Evolutionary conservation across 2,329 filamentous ascomycete genomes (phyloP).

Genomic region (Lasiodiplodia hormozganensis): DNA sequence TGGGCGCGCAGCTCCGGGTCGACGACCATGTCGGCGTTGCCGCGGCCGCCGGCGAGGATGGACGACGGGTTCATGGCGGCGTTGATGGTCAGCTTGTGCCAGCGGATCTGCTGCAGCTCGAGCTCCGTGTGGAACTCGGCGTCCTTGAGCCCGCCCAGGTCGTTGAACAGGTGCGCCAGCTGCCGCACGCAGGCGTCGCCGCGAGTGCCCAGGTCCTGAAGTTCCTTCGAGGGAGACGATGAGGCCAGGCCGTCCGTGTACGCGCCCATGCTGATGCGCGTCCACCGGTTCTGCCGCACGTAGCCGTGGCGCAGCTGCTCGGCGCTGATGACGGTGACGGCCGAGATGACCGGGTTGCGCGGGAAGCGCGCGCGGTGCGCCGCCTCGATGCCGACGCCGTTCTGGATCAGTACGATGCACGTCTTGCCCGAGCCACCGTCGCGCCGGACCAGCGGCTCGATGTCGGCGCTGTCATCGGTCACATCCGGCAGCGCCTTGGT

Average conservation of each 20-base stretch:
- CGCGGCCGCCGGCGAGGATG: conserved; percentile 61
- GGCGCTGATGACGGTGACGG: conserved; percentile 61
- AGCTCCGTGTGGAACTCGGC: conserved; percentile 69
- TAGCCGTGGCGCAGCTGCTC: conserved; percentile 65
- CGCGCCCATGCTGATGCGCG: conserved; percentile 72
- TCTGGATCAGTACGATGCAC: conserved; percentile 66
- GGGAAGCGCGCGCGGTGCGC: conserved; percentile 60
- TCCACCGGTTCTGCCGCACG: conserved; percentile 76
- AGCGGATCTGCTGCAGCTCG: conserved; percentile 69
- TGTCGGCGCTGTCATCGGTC: conserved; percentile 40
- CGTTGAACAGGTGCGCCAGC: conserved; percentile 62
- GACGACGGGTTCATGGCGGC: conserved; percentile 68
- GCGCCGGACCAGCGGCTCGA: conserved; percentile 47
- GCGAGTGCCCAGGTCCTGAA: conserved; percentile 40
- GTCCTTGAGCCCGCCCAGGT: conserved; percentile 69
- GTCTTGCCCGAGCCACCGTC: conserved; percentile 47
- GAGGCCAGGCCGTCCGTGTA: conserved; percentile 60
- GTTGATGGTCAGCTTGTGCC: conserved; percentile 68
- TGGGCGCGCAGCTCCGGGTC: conserved; percentile 40
- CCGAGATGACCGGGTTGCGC: conserved; percentile 60
- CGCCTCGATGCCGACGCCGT: conserved; percentile 67
- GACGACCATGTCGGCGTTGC: conserved; percentile 55
- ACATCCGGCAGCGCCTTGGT: conserved; percentile 54
- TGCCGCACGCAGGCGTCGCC: conserved; percentile 54
- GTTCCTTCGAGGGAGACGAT: conserved; percentile 29